These are phyloP conservation scores for Rhododendron molle DNA, from an alignment of 148 eudicot species.

Conservation along the genomic window DNA sequence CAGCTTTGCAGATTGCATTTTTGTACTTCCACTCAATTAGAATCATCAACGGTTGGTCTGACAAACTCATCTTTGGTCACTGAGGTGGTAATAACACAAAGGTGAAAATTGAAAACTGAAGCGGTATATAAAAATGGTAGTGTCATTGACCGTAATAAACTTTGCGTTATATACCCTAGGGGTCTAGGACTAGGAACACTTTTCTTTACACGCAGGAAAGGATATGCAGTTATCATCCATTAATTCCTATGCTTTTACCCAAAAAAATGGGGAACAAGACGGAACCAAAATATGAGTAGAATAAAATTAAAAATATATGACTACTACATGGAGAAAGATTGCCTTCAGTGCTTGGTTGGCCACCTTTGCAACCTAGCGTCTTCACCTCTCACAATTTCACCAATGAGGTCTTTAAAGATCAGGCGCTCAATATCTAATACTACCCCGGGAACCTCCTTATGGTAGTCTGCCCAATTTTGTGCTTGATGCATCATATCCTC, in stretches of 20 bases:
- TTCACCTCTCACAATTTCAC: slow-evolving; percentile 41
- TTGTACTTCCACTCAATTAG: background rate
- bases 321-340: slow-evolving; percentile 19
- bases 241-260: slow-evolving; percentile 2
- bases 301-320: background rate
- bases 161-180: background rate
- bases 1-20: background rate
- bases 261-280: background rate
- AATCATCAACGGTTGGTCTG: background rate
- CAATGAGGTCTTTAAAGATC: slow-evolving; percentile 69
- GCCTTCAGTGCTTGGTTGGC: slow-evolving; percentile 21
- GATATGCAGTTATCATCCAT: background rate
- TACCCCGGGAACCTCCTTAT: slow-evolving; percentile 45
- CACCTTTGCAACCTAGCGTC: slow-evolving; percentile 12
- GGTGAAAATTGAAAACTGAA: background rate
- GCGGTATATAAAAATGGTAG: background rate
- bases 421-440: slow-evolving; percentile 72
- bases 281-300: background rate
- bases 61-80: background rate
- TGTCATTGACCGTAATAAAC: background rate
- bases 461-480: slow-evolving; percentile 37
- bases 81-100: background rate
- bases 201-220: background rate
- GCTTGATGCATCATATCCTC: slow-evolving; percentile 42
- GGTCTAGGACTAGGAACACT: background rate